phyloP scores from a whole-genome alignment of 108 stramenopile species.

The Discostella stelligeroides region DNA sequence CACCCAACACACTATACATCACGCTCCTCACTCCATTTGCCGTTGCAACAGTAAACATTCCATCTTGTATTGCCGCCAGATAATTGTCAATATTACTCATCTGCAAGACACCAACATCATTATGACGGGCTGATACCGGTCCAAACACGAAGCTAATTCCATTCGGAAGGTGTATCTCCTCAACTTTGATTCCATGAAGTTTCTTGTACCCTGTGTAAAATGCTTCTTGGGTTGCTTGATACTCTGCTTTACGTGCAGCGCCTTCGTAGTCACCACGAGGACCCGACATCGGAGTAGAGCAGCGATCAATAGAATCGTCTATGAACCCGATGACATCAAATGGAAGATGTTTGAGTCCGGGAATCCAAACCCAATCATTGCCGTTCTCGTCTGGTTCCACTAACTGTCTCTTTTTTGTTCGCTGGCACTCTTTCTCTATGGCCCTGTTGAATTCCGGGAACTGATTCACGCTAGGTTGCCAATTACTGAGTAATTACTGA shows the following conservation, averaged over 20 bases:
- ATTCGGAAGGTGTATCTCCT: constrained; percentile 18
- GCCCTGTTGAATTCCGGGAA: too few relatives aligned
- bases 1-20: background rate
- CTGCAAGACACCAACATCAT: constrained; percentile 7
- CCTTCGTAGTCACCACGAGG: constrained; percentile 29
- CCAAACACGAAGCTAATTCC: constrained; percentile 27
- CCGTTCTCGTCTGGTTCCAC: too few relatives aligned
- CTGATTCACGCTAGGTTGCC: too few relatives aligned
- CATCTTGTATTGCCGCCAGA: constrained; percentile 1
- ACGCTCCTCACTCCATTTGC: constrained; percentile 1
- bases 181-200: constrained; percentile 17
- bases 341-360: background rate
- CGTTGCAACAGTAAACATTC: background rate
- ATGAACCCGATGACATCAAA: constrained; percentile 29
- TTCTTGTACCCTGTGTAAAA: constrained; percentile 29
- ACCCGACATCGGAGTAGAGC: constrained; percentile 16
- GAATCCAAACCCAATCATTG: too few relatives aligned
- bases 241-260: constrained; percentile 14
- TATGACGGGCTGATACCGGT: constrained; percentile 11
- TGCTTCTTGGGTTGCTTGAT: constrained; percentile 2
- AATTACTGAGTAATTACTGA: too few relatives aligned
- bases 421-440: too few relatives aligned
- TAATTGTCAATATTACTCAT: constrained; percentile 19
- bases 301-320: constrained; percentile 18
- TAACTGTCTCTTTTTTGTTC: too few relatives aligned